These are phyloP conservation scores for Candida sojae DNA, from an alignment of 1,139 yeast genomes.

Conservation along the genomic window DNA sequence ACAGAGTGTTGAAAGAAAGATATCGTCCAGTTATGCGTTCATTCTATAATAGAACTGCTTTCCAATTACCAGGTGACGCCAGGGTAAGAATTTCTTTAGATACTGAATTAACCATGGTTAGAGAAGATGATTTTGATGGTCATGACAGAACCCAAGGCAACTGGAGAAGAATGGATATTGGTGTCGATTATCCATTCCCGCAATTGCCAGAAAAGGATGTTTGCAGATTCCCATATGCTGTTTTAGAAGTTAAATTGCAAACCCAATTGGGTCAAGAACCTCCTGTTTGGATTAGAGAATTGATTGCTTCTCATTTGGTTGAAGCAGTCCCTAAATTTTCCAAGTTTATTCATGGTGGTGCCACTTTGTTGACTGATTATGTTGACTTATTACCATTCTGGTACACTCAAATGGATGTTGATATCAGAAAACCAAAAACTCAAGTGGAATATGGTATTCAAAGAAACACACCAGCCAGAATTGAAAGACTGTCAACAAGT, in stretches of 20 bases:
- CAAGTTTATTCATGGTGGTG: constrained; percentile 94
- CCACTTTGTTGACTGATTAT: constrained; percentile 79
- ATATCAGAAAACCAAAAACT: constrained; percentile 84
- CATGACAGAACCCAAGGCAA: constrained; percentile 84
- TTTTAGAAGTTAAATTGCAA: constrained; percentile 92
- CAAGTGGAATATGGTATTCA: constrained; percentile 63
- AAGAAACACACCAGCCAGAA: constrained; percentile 20
- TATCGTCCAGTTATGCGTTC: constrained; percentile 94
- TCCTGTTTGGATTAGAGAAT: constrained; percentile 93
- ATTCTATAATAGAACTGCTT: constrained; percentile 96
- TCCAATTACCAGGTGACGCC: constrained; percentile 98
- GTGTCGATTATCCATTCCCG: constrained; percentile 91
- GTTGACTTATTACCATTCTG: constrained; percentile 90
- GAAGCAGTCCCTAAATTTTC: constrained; percentile 98
- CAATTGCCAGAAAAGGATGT: constrained; percentile 84
- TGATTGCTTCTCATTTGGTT: constrained; percentile 87
- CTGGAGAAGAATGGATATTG: constrained; percentile 98
- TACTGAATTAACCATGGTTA: constrained; percentile 91
- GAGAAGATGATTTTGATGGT: constrained; percentile 97
- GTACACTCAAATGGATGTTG: constrained; percentile 98
- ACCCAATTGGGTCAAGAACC: constrained; percentile 99
- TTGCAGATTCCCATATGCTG: constrained; percentile 96
- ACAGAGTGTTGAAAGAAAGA: constrained; percentile 78
- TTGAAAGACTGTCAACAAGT: constrained; percentile 37
- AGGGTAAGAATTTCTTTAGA: constrained; percentile 97